phyloP scores from a whole-genome alignment of 108 stramenopile genomes.

The Schizochytrium sp. region DNA sequence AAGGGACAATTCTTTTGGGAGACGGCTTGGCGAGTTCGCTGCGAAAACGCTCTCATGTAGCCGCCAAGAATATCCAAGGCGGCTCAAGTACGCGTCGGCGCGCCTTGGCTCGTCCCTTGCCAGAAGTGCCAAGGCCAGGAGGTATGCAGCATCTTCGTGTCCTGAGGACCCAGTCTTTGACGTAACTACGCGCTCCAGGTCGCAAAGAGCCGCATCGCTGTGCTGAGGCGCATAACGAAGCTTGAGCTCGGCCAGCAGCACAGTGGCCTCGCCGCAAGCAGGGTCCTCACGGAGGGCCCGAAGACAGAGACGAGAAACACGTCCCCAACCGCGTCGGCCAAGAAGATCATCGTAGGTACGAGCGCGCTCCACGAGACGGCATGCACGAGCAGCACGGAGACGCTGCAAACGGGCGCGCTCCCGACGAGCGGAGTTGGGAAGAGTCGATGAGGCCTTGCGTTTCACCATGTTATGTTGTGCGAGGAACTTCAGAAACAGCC shows the following conservation, averaged over 20 bases:
- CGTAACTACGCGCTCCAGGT: background rate
- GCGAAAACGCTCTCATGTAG: background rate
- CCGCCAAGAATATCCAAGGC: background rate
- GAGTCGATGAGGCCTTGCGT: too few relatives aligned
- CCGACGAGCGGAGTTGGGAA: too few relatives aligned
- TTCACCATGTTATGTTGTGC: too few relatives aligned
- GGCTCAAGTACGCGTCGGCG: background rate
- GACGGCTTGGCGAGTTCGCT: background rate
- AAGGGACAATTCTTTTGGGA: background rate
- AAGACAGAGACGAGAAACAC: background rate
- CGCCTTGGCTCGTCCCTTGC: background rate
- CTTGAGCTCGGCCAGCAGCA: background rate
- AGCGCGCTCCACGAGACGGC: too few relatives aligned
- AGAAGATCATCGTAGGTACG: too few relatives aligned
- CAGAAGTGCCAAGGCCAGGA: conserved; percentile 1
- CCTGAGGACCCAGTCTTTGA: background rate
- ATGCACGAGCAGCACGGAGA: too few relatives aligned
- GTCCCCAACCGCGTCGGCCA: too few relatives aligned
- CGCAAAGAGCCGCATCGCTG: background rate
- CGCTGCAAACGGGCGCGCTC: too few relatives aligned
- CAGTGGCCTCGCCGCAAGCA: background rate
- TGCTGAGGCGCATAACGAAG: background rate
- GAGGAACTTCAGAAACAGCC: too few relatives aligned
- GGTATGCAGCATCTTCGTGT: background rate
- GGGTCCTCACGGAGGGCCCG: background rate